Evolutionary conservation across 805 yeast species (phyloP).

Genomic region (Candida pini): DNA sequence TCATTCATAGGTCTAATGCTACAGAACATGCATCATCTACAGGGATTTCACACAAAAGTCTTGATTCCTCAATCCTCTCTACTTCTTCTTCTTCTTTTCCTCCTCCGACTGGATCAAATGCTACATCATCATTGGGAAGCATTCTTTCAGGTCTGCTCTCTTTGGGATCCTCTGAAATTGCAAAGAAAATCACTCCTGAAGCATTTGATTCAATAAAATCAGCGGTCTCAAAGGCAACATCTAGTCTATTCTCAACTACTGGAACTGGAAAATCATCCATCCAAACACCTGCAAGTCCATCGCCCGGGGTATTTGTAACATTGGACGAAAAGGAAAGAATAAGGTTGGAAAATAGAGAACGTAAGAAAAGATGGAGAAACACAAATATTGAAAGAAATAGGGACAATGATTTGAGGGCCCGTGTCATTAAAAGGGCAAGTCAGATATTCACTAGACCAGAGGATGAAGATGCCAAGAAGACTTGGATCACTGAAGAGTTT

Average conservation of each 20-base stretch:
- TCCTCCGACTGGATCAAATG: background rate
- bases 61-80: background rate
- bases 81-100: no score
- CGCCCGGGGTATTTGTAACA: conserved; percentile 8
- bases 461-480: conserved; percentile 42
- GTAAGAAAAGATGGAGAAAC: conserved; percentile 82
- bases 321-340: conserved; percentile 49
- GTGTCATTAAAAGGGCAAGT: conserved; percentile 71
- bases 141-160: background rate
- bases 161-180: conserved; percentile 7
- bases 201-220: conserved; percentile 11
- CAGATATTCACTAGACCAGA: conserved; percentile 58
- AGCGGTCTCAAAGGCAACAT: conserved; percentile 11
- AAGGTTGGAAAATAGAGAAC: conserved; percentile 62
- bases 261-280: conserved; percentile 8
- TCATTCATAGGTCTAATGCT: no score
- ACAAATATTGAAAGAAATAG: conserved; percentile 74
- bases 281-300: conserved; percentile 16
- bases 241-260: conserved; percentile 5
- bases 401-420: conserved; percentile 77
- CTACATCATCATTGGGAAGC: background rate
- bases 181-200: conserved; percentile 8
- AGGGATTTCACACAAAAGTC: no score
- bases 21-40: no score
- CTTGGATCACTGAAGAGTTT: conserved; percentile 77